Percentiles rank a stretch among this genome's conserved stretches.
Conservation (phyloP, 1,284 basidiomycete species). For the Ceratobasidium sp. region DNA sequence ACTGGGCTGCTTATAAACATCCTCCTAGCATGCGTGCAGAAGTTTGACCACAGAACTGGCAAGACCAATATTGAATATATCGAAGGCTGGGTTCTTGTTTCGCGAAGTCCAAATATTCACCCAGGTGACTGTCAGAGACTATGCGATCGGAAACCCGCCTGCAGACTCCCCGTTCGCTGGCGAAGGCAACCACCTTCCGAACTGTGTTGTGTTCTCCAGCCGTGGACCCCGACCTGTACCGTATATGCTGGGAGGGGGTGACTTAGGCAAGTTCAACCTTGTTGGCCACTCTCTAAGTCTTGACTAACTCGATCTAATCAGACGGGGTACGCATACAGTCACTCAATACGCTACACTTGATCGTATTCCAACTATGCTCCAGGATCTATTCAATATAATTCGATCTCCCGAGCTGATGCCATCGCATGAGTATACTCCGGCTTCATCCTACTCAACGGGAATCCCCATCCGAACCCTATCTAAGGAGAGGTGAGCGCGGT, state of each 20-base stretch:
- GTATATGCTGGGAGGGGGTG: conserved; percentile 49
- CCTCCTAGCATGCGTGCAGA: conserved; percentile 46
- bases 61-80: conserved; percentile 23
- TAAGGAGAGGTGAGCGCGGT: background rate
- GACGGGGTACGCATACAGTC: conserved; percentile 39
- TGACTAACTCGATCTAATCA: background rate
- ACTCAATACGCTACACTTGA: no score
- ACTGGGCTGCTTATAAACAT: background rate
- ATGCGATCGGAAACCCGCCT: conserved; percentile 48
- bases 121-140: conserved; percentile 49
- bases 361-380: background rate
- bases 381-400: conserved; percentile 50
- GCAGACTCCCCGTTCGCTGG: conserved; percentile 45
- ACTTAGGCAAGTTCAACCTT: conserved; percentile 45
- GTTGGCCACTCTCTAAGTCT: background rate
- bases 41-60: conserved; percentile 38
- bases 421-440: conserved; percentile 37
- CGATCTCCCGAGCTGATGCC: conserved; percentile 44
- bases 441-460: conserved; percentile 30
- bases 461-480: conserved; percentile 20
- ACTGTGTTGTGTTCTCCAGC: conserved; percentile 49
- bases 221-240: conserved; percentile 47
- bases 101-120: conserved; percentile 49
- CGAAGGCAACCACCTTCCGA: conserved; percentile 43
- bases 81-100: conserved; percentile 45